Conservation (phyloP, 2,329 filamentous ascomycete species). For the Scytalidium lignicola region DNA sequence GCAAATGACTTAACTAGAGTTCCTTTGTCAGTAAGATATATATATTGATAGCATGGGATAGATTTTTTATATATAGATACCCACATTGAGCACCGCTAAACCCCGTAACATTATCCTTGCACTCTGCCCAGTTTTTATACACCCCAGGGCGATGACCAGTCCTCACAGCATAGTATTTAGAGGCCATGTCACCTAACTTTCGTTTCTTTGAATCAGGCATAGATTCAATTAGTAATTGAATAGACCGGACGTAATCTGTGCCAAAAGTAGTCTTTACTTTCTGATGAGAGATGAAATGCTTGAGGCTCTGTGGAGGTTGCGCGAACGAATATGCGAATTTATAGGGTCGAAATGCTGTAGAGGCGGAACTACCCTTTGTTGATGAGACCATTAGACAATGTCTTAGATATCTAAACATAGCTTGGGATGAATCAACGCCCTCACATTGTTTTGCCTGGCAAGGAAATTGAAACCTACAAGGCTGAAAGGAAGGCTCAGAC, state of each 20-base stretch:
- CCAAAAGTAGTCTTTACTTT: no score
- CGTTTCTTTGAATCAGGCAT: slow-evolving; percentile 19
- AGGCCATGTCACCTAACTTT: slow-evolving; percentile 12
- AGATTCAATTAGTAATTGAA: background rate
- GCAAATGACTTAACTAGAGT: slow-evolving; percentile 72
- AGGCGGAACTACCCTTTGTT: no score
- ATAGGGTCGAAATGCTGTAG: no score
- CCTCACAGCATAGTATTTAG: slow-evolving; percentile 60
- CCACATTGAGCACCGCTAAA: slow-evolving; percentile 63
- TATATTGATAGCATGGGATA: background rate
- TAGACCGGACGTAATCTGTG: background rate
- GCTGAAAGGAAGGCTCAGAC: no score
- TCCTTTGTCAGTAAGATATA: background rate
- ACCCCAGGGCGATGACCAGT: slow-evolving; percentile 53
- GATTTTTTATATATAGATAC: slow-evolving; percentile 30
- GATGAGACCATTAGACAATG: no score
- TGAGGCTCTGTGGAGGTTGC: background rate
- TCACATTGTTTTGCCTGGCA: no score
- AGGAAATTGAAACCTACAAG: no score
- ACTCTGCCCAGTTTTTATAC: slow-evolving; percentile 58
- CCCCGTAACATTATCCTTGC: slow-evolving; percentile 54
- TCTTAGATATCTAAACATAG: no score
- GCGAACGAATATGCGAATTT: no score
- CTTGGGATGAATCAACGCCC: no score
- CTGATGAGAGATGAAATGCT: background rate